phyloP scores from a whole-genome alignment of 495 filamentous ascomycete species.

The Parathielavia appendiculata region DNA sequence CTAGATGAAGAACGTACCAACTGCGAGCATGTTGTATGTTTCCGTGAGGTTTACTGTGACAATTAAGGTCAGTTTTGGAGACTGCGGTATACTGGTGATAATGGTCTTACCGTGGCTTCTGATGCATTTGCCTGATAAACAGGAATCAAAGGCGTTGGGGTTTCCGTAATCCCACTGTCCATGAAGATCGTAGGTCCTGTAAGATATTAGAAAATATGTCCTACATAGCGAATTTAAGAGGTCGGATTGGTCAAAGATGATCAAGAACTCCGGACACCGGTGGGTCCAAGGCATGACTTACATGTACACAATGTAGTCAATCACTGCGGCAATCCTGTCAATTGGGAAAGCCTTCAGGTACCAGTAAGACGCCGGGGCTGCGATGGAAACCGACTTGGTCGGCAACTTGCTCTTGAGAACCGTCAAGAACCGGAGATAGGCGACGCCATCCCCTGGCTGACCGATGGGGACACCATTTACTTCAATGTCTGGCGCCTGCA shows the following conservation, averaged over 20 bases:
- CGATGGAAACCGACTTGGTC: constrained; percentile 13
- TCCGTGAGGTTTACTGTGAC: constrained; percentile 49
- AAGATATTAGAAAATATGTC: constrained; percentile 45
- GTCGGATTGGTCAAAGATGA: too few relatives aligned
- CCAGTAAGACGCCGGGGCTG: constrained; percentile 21
- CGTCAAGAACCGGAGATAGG: background rate
- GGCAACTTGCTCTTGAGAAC: background rate
- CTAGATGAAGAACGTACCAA: too few relatives aligned
- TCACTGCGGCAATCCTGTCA: constrained; percentile 11
- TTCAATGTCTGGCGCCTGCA: background rate
- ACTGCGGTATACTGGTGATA: too few relatives aligned
- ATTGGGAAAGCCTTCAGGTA: constrained; percentile 22
- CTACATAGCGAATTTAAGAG: too few relatives aligned
- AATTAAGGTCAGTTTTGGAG: too few relatives aligned
- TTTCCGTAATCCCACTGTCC: constrained; percentile 23
- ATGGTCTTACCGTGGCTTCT: constrained; percentile 36
- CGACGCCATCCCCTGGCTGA: background rate
- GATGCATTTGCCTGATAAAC: constrained; percentile 35
- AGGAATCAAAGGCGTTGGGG: background rate
- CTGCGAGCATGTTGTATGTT: constrained; percentile 33
- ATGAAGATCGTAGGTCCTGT: constrained; percentile 33
- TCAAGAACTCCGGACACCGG: too few relatives aligned
- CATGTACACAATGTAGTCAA: constrained; percentile 32
- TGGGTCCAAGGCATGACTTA: too few relatives aligned
- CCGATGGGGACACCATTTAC: background rate